Evolutionary conservation across 2,329 filamentous ascomycete genomes (phyloP), one percentile per base, ranked within the genome.

Genomic region (Ascochyta clinopodiicola): DNA sequence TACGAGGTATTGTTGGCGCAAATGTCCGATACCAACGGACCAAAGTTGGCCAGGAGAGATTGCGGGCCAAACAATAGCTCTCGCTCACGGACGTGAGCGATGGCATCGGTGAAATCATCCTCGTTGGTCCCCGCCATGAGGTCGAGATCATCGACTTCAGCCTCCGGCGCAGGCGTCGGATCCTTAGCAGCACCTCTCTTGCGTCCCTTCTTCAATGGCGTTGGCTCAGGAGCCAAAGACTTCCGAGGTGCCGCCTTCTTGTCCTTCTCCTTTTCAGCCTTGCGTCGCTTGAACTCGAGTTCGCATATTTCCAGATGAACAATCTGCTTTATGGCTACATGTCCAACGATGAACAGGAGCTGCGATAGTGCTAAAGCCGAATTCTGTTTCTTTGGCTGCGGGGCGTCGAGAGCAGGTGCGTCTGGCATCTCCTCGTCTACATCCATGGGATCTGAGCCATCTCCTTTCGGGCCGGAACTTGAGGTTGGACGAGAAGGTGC

Each of bases 291-390:
- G 77, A 99, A 99, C 75, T 99, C 95, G 44, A 95, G 86, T 72
- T 99, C 95, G 73, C 93, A 96, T n/a, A 98, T 83, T 69, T 99
- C 95, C 10, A 99, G 85, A 73, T 99, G 95, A 0, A 99, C 96
- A 66, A 99, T 99, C 73, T 99, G 96, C 79, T 99, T 99, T 72
- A 99, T 95, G 13, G 95, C 95, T 43, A 98, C 90, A 70, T 99
- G 95, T 0, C 95, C 95, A 27, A 98, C 94, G 32, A 96, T 89
- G 72, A 98, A 98, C 0, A 99, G 82, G 2, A 99, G 83, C 69
- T 98, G 95, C 0, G 95, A 96, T 2, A 99, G 81, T 0, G 86
- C 88, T 42, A 92, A 83, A 1, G 91, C 87, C 4, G 88, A 85
- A 64, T 88, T 91, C 27, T 88, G 85, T 68, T 83, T 86, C 47